Conservation (phyloP, 148 eudicot genomes). For the Amaranthus cruentus region DNA sequence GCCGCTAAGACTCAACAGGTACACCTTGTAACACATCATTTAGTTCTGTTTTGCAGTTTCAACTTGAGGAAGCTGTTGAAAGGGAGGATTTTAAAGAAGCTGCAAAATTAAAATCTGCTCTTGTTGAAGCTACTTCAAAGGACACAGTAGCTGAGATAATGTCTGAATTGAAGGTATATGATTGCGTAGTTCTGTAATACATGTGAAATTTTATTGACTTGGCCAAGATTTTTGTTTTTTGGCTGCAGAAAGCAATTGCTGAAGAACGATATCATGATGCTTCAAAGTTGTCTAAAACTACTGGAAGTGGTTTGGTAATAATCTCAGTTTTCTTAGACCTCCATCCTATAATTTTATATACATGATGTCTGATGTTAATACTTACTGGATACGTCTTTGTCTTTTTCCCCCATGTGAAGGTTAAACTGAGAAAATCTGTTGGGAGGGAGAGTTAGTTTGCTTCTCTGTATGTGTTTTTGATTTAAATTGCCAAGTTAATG, state of each 20-base stretch:
- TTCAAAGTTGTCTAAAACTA: slow-evolving; percentile 68
- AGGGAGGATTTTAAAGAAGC: slow-evolving; percentile 94
- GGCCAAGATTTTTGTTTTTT: slow-evolving; percentile 14
- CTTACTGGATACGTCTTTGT: not conserved
- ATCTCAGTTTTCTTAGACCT: slow-evolving; percentile 1
- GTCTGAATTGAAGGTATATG: slow-evolving; percentile 59
- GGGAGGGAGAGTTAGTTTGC: not conserved
- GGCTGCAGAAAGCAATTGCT: slow-evolving; percentile 67
- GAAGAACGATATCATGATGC: slow-evolving; percentile 96
- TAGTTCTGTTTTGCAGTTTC: slow-evolving; percentile 50
- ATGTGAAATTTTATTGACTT: slow-evolving; percentile 9
- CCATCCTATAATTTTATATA: not conserved
- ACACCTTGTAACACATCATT: not conserved
- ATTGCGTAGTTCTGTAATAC: slow-evolving; percentile 9
- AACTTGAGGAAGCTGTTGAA: slow-evolving; percentile 90
- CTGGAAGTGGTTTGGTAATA: slow-evolving; percentile 96
- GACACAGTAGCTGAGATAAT: slow-evolving; percentile 82
- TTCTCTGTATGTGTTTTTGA: not conserved
- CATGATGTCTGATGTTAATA: no score
- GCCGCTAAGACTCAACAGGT: not conserved
- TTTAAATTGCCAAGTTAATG: not conserved
- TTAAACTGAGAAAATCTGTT: not conserved
- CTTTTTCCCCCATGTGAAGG: not conserved
- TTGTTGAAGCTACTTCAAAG: slow-evolving; percentile 70
- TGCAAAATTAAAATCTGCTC: slow-evolving; percentile 66